These are phyloP conservation scores for Cerioporus squamosus DNA, from an alignment of 1,284 basidiomycete genomes.

Conservation along the genomic window DNA sequence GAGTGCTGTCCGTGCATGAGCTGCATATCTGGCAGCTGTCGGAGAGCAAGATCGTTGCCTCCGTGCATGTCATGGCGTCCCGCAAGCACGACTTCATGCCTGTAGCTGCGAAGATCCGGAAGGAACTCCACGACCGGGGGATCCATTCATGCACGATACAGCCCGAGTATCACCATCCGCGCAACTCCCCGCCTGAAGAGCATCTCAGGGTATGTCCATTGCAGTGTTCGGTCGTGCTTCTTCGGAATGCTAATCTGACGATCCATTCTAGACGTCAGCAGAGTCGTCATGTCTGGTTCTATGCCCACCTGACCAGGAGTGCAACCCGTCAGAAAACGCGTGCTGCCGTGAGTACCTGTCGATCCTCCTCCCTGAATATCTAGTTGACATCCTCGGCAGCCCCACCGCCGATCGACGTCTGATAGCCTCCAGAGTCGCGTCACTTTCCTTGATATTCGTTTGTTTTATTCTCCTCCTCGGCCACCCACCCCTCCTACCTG, in stretches of 20 bases:
- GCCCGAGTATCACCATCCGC: constrained; percentile 67
- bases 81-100: constrained; percentile 89
- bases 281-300: constrained; percentile 43
- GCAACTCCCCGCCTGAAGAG: constrained; percentile 46
- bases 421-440: neutral
- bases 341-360: constrained; percentile 74
- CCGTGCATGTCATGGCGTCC: constrained; percentile 91
- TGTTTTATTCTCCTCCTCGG: constrained; percentile 1
- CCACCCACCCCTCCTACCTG: neutral
- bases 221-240: constrained; percentile 40
- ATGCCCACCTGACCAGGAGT: constrained; percentile 65
- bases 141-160: constrained; percentile 96
- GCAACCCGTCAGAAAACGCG: constrained; percentile 70
- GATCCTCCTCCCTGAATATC: neutral
- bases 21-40: constrained; percentile 97
- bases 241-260: constrained; percentile 1
- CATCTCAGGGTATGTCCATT: constrained; percentile 47
- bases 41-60: constrained; percentile 90
- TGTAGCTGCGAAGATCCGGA: constrained; percentile 84
- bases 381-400: constrained; percentile 38
- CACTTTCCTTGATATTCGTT: neutral
- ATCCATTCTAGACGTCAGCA: constrained; percentile 30
- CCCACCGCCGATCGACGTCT: constrained; percentile 49
- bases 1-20: constrained; percentile 93
- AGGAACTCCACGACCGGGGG: constrained; percentile 85